Evolutionary conservation across 805 yeast species (phyloP), one percentile per base, ranked within the genome.

Genomic region (Saturnispora halmiae): DNA sequence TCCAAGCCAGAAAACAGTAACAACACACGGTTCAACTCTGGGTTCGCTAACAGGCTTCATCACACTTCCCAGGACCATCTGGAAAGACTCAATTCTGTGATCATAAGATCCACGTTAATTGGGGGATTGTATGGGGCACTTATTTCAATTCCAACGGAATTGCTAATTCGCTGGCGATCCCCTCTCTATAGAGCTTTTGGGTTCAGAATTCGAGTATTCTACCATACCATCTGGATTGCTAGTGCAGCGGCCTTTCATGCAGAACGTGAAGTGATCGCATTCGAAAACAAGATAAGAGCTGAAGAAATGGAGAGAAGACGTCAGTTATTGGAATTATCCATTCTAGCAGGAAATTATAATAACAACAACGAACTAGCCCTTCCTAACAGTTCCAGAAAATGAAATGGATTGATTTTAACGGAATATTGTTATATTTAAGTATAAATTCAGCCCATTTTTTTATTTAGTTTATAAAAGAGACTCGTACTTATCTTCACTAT

Each of bases 51-150:
- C 28, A 31, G 36, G 13, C 8, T 45, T 18, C 46, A 38, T 33
- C 50, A 47, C 31, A 47, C 50, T 6, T 44, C 48, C 8, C 40
- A 41, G 16, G 54, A 53, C 15, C 52, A 54, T 29, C 48, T 60
- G 4, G 43, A 45, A 27, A 42, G 56, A 33, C 46, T 61, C 9
- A 51, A 56, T 6, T 42, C 46, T 25, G 54, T 60, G 11, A 60
- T 63, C 6, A n/a, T 54, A 7, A 52, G 54, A 37, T 55, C 65
- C 4, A 60, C 59, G 4, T 41, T 60, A 18, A 47, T 51, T 11
- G 67, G 67, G 20, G 66, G 59, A 5, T 45, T 61, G 10, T 63
- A 63, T 38, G 67, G 67, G 14, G 63, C 66, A 3, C 45, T 63
- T 38, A 49, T 63, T 24, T 60, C 66, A 9, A 56, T 62, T 15